These are phyloP conservation scores for Paxillus involutus DNA, from an alignment of 768 basidiomycete genomes.

Conservation along the genomic window DNA sequence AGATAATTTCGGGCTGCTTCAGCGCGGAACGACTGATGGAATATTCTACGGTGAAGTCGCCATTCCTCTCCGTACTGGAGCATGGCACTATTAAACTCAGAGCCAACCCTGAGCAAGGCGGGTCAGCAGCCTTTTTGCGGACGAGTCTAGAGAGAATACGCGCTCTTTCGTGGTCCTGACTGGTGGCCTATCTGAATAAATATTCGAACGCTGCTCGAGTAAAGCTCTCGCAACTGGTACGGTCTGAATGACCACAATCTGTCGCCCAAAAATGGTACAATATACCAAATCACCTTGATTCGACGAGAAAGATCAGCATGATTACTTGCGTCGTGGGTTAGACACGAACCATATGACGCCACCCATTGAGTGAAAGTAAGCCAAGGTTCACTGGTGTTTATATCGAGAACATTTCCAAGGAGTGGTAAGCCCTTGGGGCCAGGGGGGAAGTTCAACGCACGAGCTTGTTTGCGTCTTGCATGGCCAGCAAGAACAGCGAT, in stretches of 20 bases:
- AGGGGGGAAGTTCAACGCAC: conserved; percentile 19
- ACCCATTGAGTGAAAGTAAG: conserved; percentile 34
- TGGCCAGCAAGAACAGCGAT: conserved; percentile 9
- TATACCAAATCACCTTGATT: conserved; percentile 32
- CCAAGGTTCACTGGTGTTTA: conserved; percentile 30
- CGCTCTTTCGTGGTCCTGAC: conserved; percentile 27
- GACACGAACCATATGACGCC: conserved; percentile 20
- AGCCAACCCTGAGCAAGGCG: conserved; percentile 19
- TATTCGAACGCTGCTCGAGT: conserved; percentile 34
- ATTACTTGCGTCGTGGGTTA: not conserved
- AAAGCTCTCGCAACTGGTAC: conserved; percentile 31
- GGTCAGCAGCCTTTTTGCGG: conserved; percentile 2
- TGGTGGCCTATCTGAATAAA: conserved; percentile 40
- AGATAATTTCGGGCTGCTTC: conserved; percentile 24
- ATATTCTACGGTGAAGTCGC: conserved; percentile 32
- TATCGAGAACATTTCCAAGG: conserved; percentile 25
- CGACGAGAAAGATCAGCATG: conserved; percentile 2
- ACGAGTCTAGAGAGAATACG: not conserved
- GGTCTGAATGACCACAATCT: conserved; percentile 35
- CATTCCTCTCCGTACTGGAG: conserved; percentile 31
- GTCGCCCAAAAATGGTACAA: conserved; percentile 30
- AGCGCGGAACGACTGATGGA: conserved; percentile 32
- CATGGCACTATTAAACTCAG: conserved; percentile 30
- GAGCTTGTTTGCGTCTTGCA: conserved; percentile 11
- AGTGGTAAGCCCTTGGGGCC: conserved; percentile 33